phyloP scores from a whole-genome alignment of 2,329 filamentous ascomycete genomes.

The Fusarium keratoplasticum region DNA sequence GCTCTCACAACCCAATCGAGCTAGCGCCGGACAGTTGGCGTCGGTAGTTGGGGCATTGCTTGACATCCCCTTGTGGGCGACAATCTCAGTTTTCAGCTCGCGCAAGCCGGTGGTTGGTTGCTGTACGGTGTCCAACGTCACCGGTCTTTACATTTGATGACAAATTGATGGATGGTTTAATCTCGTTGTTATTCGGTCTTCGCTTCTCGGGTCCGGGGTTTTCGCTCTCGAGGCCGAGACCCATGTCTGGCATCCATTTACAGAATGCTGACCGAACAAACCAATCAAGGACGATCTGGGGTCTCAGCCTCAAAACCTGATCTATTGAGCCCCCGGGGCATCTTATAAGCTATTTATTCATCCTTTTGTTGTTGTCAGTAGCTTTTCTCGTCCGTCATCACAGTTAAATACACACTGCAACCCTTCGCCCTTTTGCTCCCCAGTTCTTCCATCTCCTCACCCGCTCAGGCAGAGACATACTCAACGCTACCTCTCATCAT shows the following conservation, averaged over 20 bases:
- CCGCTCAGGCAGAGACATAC: not conserved
- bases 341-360: not conserved
- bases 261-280: not conserved
- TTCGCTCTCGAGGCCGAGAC: not conserved
- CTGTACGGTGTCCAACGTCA: not conserved
- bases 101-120: not conserved
- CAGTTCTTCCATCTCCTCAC: not conserved
- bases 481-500: constrained; percentile 3
- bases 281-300: not conserved
- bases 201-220: not conserved
- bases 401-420: not conserved
- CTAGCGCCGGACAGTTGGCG: constrained; percentile 29
- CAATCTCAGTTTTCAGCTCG: not conserved
- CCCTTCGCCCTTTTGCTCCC: not conserved
- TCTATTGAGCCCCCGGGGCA: not conserved
- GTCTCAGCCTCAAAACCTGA: not conserved
- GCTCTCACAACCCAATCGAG: constrained; percentile 46
- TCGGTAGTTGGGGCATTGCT: not conserved
- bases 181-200: not conserved
- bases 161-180: not conserved
- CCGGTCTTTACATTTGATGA: not conserved
- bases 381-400: not conserved
- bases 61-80: not conserved
- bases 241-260: not conserved
- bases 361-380: not conserved